Evolutionary conservation across 371 early-diverging fungal genomes (phyloP), one percentile per base, ranked within the genome.

Genomic region (Zychaea mexicana): DNA sequence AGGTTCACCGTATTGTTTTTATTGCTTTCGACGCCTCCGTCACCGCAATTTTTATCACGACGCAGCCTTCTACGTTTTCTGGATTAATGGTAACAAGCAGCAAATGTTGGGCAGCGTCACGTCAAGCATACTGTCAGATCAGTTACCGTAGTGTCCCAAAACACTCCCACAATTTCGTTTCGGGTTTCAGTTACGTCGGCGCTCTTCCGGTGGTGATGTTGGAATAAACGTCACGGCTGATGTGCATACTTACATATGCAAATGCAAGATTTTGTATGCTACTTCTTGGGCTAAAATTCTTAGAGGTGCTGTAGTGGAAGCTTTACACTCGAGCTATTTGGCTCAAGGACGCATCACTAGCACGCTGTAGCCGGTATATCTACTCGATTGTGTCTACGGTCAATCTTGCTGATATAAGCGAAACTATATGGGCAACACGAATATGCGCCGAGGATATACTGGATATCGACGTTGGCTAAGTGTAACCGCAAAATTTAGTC

Each of bases 281-380:
- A n/a, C 49, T 49, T 49, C 49, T 49, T 49, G 49, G 10, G 49
- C 49, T 49, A n/a, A 49, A 49, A 49, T n/a, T n/a, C n/a, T 49
- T 8, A n/a, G 10, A 9, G 8, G n/a, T 49, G 49, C n/a, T 49
- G 49, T 49, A 49, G 49, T 24, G 24, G 6, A 6, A 6, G n/a
- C 24, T 49, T 8, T 6, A 49, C 49, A 49, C 49, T 19, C 24
- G 49, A 7, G n/a, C 10, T n/a, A 49, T 49, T 8, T 49, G 6
- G 49, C 7, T 8, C n/a, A 49, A 7, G 7, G 49, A 49, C 24
- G 49, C 49, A 24, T 49, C n/a, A 8, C 19, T 21, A 6, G n/a
- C 24, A 6, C 8, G 49, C 6, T 49, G n/a, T 19, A 9, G 10
- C 19, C 24, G 49, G 49, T 21, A 49, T 21, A 49, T 24, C 8